Base-by-base conservation (phyloP, 805 yeast species). In the Nematodospora valgi region DNA sequence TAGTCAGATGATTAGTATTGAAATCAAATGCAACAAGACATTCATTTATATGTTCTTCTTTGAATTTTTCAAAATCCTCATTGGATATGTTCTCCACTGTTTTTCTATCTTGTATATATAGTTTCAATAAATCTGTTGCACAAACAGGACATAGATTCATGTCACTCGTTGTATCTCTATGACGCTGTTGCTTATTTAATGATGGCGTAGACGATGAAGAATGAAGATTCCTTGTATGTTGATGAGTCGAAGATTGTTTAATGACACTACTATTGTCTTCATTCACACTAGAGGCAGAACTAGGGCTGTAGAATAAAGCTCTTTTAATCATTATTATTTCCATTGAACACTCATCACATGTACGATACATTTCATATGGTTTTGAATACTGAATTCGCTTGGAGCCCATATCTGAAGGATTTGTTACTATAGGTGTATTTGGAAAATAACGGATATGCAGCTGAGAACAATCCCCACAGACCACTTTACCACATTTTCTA, bases 401-500 rank as follows among this genome's bases (percentile, higher is more conserved):
- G 15, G 34, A 16, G 13, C 23, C n/a, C 9, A 14, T 2, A 23
- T 58, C 49, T 76, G 82, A 16, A 67, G 53, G 30, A 64, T 67
- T 3, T 66, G 56, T 27, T 23, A 35, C 21, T 6, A 82, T 76
- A 43, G 70, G 65, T 0, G 84, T 74, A 27, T 75, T 70, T 8
- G 84, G 76, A 29, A 79, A 66, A 51, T 80, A 83, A 22, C 68
- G 63, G 5, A 76, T 67, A 27, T 59, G 56, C 15, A 73, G 66
- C 6, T 62, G 52, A 5, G 91, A 79, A 49, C 96, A 86, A 25
- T 54, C 48, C 20, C 78, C 81, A 57, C 96, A 86, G 12, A 82
- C 85, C 0, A 87, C 81, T 22, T 78, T 65, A 3, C 96, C 96
- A 60, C 96, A 86, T 40, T 66, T 69, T 34, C 93, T 68, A 56